Evolutionary conservation across 2,329 filamentous ascomycete genomes (phyloP).

Genomic region (Colletotrichum cordylinicola): DNA sequence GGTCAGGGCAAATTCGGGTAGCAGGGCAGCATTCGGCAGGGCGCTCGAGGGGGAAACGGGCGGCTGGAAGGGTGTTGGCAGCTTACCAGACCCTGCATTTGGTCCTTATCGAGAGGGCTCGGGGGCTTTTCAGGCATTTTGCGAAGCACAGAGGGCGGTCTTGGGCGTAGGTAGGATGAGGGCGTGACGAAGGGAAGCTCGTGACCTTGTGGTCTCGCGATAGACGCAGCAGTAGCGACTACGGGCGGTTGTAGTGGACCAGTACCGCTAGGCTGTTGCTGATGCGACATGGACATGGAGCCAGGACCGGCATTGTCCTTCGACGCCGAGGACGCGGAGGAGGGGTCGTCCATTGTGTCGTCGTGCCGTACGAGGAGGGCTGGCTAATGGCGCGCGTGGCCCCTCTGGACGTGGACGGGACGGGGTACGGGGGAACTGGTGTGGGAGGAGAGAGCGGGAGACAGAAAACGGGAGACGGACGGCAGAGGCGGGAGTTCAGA

Average conservation of each 20-base stretch:
- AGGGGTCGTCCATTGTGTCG: constrained; percentile 23
- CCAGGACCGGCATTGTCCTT: constrained; percentile 20
- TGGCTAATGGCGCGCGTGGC: constrained; percentile 22
- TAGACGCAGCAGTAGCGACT: constrained; percentile 25
- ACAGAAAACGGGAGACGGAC: background rate
- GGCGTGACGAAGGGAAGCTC: constrained; percentile 65
- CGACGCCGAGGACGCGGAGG: constrained; percentile 15
- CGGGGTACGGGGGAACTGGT: background rate
- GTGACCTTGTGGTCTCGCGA: constrained; percentile 36
- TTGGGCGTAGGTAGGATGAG: constrained; percentile 61
- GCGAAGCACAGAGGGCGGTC: constrained; percentile 24
- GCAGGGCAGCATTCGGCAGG: background rate
- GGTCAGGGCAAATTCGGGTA: background rate
- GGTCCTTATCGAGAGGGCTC: constrained; percentile 75
- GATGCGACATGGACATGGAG: constrained; percentile 21
- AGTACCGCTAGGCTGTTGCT: constrained; percentile 17
- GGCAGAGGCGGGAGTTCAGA: constrained; percentile 9
- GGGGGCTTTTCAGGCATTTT: constrained; percentile 39
- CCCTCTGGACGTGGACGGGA: constrained; percentile 10
- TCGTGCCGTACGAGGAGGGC: constrained; percentile 20
- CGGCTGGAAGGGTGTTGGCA: background rate
- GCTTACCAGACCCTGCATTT: constrained; percentile 79
- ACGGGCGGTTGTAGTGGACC: constrained; percentile 23
- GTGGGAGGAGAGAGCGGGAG: background rate
- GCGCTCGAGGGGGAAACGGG: background rate